Base-by-base conservation (phyloP, 1,284 basidiomycete species). In the Ustilago lituana region DNA sequence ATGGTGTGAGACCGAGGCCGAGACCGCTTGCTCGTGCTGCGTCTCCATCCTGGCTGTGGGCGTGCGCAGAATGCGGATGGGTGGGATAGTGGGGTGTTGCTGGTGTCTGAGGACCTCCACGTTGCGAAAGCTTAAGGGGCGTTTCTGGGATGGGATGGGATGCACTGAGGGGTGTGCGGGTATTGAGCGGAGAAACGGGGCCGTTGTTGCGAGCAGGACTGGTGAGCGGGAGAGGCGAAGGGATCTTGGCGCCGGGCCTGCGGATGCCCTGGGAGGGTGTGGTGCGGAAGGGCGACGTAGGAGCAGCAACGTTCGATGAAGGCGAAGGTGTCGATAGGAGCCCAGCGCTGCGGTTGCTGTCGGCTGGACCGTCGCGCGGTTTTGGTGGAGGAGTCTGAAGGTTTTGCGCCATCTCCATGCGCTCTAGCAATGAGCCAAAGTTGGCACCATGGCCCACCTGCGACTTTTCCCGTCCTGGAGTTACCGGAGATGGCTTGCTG, bases 61-160 rank as follows among this genome's bases (percentile, higher is more conserved):
- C 22, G 3, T 58, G 55, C 1, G 62, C 44, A 7, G 58, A 23
- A 10, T 57, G 37, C 1, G 52, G 54, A 23, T 71, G 65, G 33
- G 40, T 23, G 4, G 67, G 54, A 15, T 61, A 61, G 24, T 65
- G 67, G 2, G 68, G 68, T 3, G 68, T 72, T 7, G 68, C 59
- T 15, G 68, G 68, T 10, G 68, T 72, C 22, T 67, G 63, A 11
- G 68, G 68, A 8, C 63, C 68, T 22, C 59, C 56, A 15, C 65
- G 56, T 23, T 69, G 65, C 17, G 65, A 68, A 11, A 64, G 65
- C 59, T 77, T 77, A 32, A 77, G 59, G 4, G 76, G 76, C 7
- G 76, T 77, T 45, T 76, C 74, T 1, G 76, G 76, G 17, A 66
- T 67, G 4, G 76, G 67, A 31, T 74, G 68, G 3, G 74, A 69